phyloP scores from a whole-genome alignment of 2,329 filamentous ascomycete genomes.

The Cucurbitaria berberidis region DNA sequence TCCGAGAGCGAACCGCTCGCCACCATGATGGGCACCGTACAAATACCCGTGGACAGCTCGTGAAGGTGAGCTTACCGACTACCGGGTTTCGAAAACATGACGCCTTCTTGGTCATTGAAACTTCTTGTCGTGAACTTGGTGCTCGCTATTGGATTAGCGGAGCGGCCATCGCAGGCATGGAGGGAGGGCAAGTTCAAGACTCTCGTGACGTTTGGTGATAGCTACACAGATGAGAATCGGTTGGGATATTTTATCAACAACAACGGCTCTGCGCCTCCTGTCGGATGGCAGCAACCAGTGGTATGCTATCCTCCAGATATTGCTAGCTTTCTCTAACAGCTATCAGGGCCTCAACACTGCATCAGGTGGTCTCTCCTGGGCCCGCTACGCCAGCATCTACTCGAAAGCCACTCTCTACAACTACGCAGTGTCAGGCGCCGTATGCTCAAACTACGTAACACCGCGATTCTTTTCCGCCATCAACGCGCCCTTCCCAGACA shows the following conservation, averaged over 20 bases:
- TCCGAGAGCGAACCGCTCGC: conserved; percentile 7
- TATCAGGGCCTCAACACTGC: conserved; percentile 59
- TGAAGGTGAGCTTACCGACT: not conserved
- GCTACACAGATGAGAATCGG: conserved; percentile 76
- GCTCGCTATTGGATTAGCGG: conserved; percentile 22
- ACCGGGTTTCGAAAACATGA: conserved; percentile 22
- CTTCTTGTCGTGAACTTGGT: conserved; percentile 29
- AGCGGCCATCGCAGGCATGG: conserved; percentile 36
- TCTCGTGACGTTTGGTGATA: conserved; percentile 75
- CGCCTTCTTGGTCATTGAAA: conserved; percentile 24
- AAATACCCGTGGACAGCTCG: conserved; percentile 17
- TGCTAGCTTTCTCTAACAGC: conserved; percentile 1
- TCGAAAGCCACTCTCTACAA: conserved; percentile 64
- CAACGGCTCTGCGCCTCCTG: conserved; percentile 64
- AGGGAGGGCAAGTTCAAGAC: conserved; percentile 61
- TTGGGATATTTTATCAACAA: conserved; percentile 67
- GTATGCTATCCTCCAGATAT: conserved; percentile 34
- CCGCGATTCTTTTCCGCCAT: conserved; percentile 61
- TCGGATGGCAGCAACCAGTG: conserved; percentile 61
- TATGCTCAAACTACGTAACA: conserved; percentile 73
- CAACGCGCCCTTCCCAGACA: conserved; percentile 64
- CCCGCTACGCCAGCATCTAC: conserved; percentile 67
- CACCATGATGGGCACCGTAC: conserved; percentile 11
- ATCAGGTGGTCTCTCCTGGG: conserved; percentile 72
- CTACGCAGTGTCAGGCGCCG: conserved; percentile 75